Evolutionary conservation across 2,329 filamentous ascomycete species (phyloP), one percentile per base, ranked within the genome.

Genomic region (Trichothecium roseum): DNA sequence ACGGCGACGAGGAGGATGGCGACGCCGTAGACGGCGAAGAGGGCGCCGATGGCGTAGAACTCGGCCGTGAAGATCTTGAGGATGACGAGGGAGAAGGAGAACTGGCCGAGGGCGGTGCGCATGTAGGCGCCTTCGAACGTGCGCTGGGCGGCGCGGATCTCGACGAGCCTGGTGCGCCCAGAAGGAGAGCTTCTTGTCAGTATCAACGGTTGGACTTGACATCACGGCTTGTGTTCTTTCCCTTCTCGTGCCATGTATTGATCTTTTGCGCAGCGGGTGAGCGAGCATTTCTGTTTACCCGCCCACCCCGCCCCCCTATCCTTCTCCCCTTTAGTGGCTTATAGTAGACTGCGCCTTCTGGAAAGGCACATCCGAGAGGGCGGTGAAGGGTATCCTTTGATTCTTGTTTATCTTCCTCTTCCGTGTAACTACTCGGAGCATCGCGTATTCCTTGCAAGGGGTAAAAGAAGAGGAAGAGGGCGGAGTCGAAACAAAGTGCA

Each of bases 81-180:
- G 35, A 98, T 84, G 43, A 98, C 80, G 34, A 98, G 78, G 15
- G 89, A 81, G 58, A 98, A 96, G 38, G 84, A 89, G 65, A 96
- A 96, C 53, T 96, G 88, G 3, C 84, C 85, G 15, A 98, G 75
- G 3, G 89, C 88, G 1, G 91, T 98, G 41, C 91, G 84, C 52
- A 95, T 82, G 60, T 96, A 98, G 16, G 91, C 91, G 16, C 91
- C 91, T 60, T 98, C 91, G 50, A 96, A 98, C 2, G 91, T 98
- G 37, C 91, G 78, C 56, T 98, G 91, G 9, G 89, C 85, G 10
- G 91, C 91, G 43, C 91, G 84, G 45, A 96, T 82, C 62, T 96
- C 91, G 44, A 95, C 84, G 30, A 98, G 80, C 59, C 72, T 77
- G 16, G 3, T 17, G 27, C 13, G 18, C 8, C 17, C 10, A 10